Evolutionary conservation across 768 basidiomycete species (phyloP).

Genomic region (Mycena floridula): DNA sequence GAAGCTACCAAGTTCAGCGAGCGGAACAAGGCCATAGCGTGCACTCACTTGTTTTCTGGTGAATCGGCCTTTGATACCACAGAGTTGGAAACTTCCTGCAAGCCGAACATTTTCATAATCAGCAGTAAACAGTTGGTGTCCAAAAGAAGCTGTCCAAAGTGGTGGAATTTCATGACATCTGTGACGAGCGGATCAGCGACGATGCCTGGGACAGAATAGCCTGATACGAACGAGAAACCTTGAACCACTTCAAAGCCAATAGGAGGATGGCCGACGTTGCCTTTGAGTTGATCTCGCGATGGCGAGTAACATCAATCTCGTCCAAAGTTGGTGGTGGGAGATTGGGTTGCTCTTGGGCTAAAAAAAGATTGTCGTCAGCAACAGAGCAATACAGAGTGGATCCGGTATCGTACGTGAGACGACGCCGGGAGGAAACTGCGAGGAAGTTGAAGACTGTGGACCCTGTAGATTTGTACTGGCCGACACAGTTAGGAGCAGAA

Average conservation of each 20-base stretch:
- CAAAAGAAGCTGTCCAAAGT: slow-evolving; percentile 89
- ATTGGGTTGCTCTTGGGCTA: slow-evolving; percentile 58
- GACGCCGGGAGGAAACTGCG: slow-evolving; percentile 67
- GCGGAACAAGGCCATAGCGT: too few species aligned
- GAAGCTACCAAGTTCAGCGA: slow-evolving; percentile 57
- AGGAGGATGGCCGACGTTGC: slow-evolving; percentile 93
- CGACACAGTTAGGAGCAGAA: slow-evolving; percentile 89
- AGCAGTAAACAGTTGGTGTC: slow-evolving; percentile 93
- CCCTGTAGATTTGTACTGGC: slow-evolving; percentile 60
- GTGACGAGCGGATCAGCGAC: slow-evolving; percentile 3
- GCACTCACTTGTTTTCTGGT: slow-evolving; percentile 74
- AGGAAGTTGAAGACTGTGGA: slow-evolving; percentile 63
- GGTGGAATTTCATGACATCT: slow-evolving; percentile 99
- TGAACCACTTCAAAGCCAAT: slow-evolving; percentile 94
- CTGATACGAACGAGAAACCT: slow-evolving; percentile 82
- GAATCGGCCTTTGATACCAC: slow-evolving; percentile 88
- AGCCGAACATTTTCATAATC: slow-evolving; percentile 96
- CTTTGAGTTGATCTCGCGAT: slow-evolving; percentile 96
- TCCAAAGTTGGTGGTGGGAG: slow-evolving; percentile 73
- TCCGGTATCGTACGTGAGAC: slow-evolving; percentile 45
- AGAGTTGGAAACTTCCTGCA: slow-evolving; percentile 81
- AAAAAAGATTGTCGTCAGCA: slow-evolving; percentile 1
- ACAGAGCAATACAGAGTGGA: slow-evolving; percentile 2
- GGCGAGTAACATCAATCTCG: slow-evolving; percentile 88
- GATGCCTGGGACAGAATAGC: background rate